Evolutionary conservation across 2,329 filamentous ascomycete species (phyloP).

Genomic region (Pseudonectria foliicola): DNA sequence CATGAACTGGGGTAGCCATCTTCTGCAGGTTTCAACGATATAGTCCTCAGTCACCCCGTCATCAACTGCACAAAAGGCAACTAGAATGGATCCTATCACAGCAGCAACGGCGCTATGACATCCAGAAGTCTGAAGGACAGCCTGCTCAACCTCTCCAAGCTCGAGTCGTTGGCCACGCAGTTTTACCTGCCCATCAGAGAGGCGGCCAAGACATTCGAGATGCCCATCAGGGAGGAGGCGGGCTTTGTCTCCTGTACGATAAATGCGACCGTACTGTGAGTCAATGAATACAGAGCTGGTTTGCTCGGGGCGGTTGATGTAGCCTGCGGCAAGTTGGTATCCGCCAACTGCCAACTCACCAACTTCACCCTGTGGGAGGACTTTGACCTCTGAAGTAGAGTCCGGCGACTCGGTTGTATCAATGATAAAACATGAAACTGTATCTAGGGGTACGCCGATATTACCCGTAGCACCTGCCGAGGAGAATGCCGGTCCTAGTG

Average conservation of each 20-base stretch:
- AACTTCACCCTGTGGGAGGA: slow-evolving; percentile 58
- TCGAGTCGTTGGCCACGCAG: slow-evolving; percentile 77
- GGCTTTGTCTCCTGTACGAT: slow-evolving; percentile 81
- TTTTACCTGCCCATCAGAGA: slow-evolving; percentile 77
- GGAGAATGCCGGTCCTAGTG: slow-evolving; percentile 58
- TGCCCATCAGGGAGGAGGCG: slow-evolving; percentile 58
- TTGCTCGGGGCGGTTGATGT: slow-evolving; percentile 74
- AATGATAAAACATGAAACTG: slow-evolving; percentile 71
- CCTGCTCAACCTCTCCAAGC: slow-evolving; percentile 71
- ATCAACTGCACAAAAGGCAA: slow-evolving; percentile 64
- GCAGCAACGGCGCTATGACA: slow-evolving; percentile 61
- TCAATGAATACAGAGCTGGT: slow-evolving; percentile 65
- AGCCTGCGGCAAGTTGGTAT: slow-evolving; percentile 69
- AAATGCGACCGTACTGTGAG: slow-evolving; percentile 61
- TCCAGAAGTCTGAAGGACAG: slow-evolving; percentile 50
- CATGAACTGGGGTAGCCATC: slow-evolving; percentile 81
- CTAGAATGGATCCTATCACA: slow-evolving; percentile 60
- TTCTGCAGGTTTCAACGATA: slow-evolving; percentile 55
- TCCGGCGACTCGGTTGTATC: slow-evolving; percentile 30
- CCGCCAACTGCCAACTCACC: slow-evolving; percentile 82
- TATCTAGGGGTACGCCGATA: slow-evolving; percentile 73
- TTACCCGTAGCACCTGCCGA: slow-evolving; percentile 52
- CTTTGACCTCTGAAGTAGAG: slow-evolving; percentile 29
- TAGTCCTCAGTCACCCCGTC: slow-evolving; percentile 23
- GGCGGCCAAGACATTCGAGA: slow-evolving; percentile 77